Base-by-base conservation (phyloP, 441 rosid species). In the Bocquillonia castaneifolia region DNA sequence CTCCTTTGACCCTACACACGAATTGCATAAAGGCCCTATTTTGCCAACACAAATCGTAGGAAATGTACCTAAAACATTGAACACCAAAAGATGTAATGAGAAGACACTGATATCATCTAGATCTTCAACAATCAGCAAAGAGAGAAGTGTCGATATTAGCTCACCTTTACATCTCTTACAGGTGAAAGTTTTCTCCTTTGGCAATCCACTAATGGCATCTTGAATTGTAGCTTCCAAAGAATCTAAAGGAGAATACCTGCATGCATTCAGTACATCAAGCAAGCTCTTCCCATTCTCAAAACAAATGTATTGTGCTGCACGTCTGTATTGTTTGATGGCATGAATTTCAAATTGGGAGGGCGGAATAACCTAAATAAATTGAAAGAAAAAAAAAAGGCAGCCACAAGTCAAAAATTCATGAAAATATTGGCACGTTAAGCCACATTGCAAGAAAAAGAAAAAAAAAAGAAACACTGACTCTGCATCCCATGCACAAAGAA, bases 331-430 rank as follows among this genome's bases (percentile, higher is more conserved):
- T 62, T 87, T 88, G 73, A 90, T 85, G 34, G 99, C 99, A 86
- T 94, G 99, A 76, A 94, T 90, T 91, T 94, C 99, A 73, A 94
- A 94, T 77, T 88, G 92, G 56, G 99, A 94, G 60, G 99, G 93
- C 23, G 98, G 90, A 78, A 94, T 75, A 55, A 94, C 94, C 99
- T 94, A 80, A 74, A 79, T 53, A 45, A 71, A 78, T n/a, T 63
- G 68, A 67, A 17, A 32, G 61, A 9, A 37, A 36, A 31, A 31
- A 60, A 50, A 6, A 58, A 61, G 55, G 70, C 17, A 40, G 65
- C 56, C 67, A 75, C 50, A 50, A 66, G 73, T 52, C n/a, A 66
- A 59, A 26, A 26, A 51, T 52, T 73, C 59, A 61, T n/a, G 45
- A 59, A 77, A 62, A 39, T 32, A 32, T 67, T 10, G 42, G 73